Evolutionary conservation across 2,329 filamentous ascomycete genomes (phyloP), one percentile per base, ranked within the genome.

Genomic region (Sclerotinia minor): DNA sequence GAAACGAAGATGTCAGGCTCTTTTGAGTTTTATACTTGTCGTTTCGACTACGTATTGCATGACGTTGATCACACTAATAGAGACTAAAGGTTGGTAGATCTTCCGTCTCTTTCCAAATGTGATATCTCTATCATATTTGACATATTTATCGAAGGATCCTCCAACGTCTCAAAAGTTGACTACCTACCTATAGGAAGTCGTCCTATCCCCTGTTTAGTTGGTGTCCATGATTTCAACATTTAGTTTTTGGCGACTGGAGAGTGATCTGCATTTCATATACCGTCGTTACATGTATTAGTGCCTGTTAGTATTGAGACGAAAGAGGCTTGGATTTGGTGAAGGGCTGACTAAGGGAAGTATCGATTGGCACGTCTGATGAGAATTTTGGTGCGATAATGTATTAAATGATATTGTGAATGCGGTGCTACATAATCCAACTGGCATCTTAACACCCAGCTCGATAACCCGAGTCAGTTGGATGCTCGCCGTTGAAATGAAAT

Each of bases 171-270:
- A 35, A 32, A 35, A 8, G 21, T 49, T 53, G 60, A 11, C n/a
- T 15, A 35, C 47, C 47, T 64, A 41, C 45, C 47, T 64, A 41
- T 64, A 53, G 47, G 60, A 64, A 53, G 24, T 53, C n/a, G 21
- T 38, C 47, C 60, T 50, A 53, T 61, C 35, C 58, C 58, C 26
- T 49, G 58, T 11, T 7, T 49, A 35, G 29, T 61, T 61, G 44
- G 13, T 19, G 8, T 57, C 13, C 13, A 57, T 57, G 1, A 24
- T 35, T n/a, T 32, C 26, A 24, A 61, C 21, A 19, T 61, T 17
- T 49, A 49, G 21, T 38, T 45, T 45, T 35, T 49, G 26, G 45
- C 13, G 2, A 49, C 13, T 19, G 58, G 44, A 35, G 21, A 7
- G 29, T 49, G 24, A 24, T 45, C 26, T 61, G 35, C 44, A 35